Base-by-base conservation (phyloP, 2,329 filamentous ascomycete genomes). In the Aspergillus fischeri region DNA sequence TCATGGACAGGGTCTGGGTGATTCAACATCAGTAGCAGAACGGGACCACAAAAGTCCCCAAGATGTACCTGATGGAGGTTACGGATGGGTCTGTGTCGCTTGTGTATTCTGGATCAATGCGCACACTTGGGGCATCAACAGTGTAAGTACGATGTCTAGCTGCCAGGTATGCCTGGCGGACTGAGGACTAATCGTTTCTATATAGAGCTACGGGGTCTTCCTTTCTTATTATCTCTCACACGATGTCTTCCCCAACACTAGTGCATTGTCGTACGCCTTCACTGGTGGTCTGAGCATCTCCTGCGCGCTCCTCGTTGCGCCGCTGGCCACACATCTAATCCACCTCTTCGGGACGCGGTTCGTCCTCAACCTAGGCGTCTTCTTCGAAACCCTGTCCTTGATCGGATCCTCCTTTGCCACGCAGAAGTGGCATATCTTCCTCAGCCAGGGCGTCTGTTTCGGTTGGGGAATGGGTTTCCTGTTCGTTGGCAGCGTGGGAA, bases 111-210 rank as follows among this genome's bases (percentile, higher is more conserved):
- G 84, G 60, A 81, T 89, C 56, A 89, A 89, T 67, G 84, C 81
- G 7, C 87, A 91, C 67, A 90, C 88, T 1, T 91, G 88, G 88
- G 88, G 88, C 7, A 75, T 91, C 59, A 91, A 91, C 69, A 85
- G 82, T 55, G 82, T 84, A 63, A 56, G 80, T 64, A 21, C 51
- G 42, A 45, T 48, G 4, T 9, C 4, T 11, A 24, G 24, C 35
- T 32, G 29, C n/a, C 27, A 3, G 32, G 1, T 44, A 20, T 42
- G 17, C 14, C 21, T 27, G 41, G 29, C 35, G 41, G 20, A n/a
- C 17, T 25, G 44, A 11, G 41, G 21, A 24, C 49, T 60, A 49
- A 61, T 53, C n/a, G 4, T 42, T 48, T 8, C 14, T 41, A 42
- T 27, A 3, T 50, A 76, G 74, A 73, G 75, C 41, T 80, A 79